Percentiles rank a stretch among this genome's conserved stretches.
Conservation (phyloP, 352 stramenopile species). For the Aphanomyces euteiches region DNA sequence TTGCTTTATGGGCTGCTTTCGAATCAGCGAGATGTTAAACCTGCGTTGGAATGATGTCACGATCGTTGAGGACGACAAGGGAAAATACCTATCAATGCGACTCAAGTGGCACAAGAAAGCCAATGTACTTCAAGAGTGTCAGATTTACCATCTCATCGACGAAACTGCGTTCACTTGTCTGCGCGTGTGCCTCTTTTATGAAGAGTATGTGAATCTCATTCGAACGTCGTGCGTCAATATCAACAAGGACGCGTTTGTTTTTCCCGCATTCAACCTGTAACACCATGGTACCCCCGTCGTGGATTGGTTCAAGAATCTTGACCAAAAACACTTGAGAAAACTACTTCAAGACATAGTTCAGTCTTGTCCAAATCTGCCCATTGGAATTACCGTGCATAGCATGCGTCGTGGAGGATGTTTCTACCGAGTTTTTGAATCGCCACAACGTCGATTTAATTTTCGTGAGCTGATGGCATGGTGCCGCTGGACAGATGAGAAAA, state of each 20-base stretch:
- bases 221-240: neutral
- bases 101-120: slow-evolving; percentile 15
- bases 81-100: slow-evolving; percentile 11
- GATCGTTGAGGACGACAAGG: neutral
- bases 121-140: neutral
- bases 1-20: slow-evolving; percentile 10
- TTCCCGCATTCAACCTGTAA: neutral
- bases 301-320: neutral
- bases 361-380: too few relatives aligned
- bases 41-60: slow-evolving; percentile 11
- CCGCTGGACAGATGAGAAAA: neutral
- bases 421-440: neutral
- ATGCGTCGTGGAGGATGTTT: too few relatives aligned
- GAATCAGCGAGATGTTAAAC: neutral
- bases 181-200: slow-evolving; percentile 6
- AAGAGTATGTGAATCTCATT: neutral
- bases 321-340: too few relatives aligned
- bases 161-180: neutral
- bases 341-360: too few relatives aligned
- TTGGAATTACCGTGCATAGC: too few relatives aligned
- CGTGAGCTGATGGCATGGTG: neutral
- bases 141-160: slow-evolving; percentile 12
- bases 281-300: neutral
- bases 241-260: neutral
- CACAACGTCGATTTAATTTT: neutral